Conservation (phyloP, 1,284 basidiomycete genomes). For the Phylloboletellus chloephorus region DNA sequence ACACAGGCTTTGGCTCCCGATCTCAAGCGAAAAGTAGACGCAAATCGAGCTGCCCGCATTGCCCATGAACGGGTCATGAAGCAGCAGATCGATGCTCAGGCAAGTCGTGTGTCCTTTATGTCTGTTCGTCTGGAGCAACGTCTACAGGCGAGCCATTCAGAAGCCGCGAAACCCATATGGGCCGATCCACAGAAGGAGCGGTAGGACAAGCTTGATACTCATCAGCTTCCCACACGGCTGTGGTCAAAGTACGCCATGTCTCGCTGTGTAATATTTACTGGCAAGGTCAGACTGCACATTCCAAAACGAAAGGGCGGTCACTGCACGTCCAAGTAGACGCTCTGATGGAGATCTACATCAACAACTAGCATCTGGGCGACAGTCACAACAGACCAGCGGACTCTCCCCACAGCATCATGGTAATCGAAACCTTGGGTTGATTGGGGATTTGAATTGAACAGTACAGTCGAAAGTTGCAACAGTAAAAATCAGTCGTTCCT, state of each 20-base stretch:
- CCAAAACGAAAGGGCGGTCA: no score
- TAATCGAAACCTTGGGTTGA: no score
- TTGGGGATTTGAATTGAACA: slow-evolving; percentile 4
- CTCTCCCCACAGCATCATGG: no score
- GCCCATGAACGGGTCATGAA: slow-evolving; percentile 51
- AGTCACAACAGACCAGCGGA: no score
- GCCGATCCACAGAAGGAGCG: slow-evolving; percentile 30
- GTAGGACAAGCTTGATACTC: slow-evolving; percentile 1
- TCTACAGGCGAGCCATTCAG: slow-evolving; percentile 36
- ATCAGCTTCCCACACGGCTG: not conserved
- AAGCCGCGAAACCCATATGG: slow-evolving; percentile 50
- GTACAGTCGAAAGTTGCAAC: slow-evolving; percentile 11
- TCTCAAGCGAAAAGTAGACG: slow-evolving; percentile 60
- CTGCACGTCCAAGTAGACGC: no score
- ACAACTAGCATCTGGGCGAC: no score
- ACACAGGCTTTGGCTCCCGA: slow-evolving; percentile 63
- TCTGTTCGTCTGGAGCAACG: slow-evolving; percentile 6
- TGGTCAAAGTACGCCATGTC: not conserved
- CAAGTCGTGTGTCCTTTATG: slow-evolving; percentile 27
- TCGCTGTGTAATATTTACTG: not conserved
- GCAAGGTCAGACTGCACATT: no score
- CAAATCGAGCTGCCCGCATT: slow-evolving; percentile 49
- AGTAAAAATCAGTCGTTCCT: slow-evolving; percentile 8
- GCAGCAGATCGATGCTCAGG: slow-evolving; percentile 53
- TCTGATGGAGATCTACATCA: no score